Conservation (phyloP, 2,329 filamentous ascomycete species). For the Cladophialophora exuberans region DNA sequence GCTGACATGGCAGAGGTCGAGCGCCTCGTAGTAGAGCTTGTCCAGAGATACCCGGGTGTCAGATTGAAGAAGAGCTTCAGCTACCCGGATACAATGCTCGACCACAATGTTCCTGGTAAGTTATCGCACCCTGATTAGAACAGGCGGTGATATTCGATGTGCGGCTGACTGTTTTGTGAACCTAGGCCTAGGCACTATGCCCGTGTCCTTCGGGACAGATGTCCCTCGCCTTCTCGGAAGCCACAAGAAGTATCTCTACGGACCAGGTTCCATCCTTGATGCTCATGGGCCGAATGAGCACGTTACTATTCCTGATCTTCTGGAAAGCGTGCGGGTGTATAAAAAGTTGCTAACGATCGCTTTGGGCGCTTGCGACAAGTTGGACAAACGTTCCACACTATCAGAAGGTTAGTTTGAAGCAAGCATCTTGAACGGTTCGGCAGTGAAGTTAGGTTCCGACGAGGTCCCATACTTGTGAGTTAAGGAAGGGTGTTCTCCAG, state of each 20-base stretch:
- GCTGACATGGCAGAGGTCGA: constrained; percentile 42
- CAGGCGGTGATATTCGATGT: too few relatives aligned
- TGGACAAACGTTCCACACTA: too few relatives aligned
- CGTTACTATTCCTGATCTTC: constrained; percentile 41
- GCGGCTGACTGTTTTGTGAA: too few relatives aligned
- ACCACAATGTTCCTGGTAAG: constrained; percentile 45
- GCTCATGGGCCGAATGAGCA: constrained; percentile 46
- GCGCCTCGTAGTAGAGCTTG: constrained; percentile 38
- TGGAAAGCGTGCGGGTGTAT: constrained; percentile 44
- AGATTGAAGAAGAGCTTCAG: constrained; percentile 42
- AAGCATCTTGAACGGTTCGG: too few relatives aligned
- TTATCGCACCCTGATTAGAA: too few relatives aligned
- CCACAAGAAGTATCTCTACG: constrained; percentile 45
- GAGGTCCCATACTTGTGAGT: too few relatives aligned
- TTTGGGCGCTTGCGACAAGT: too few relatives aligned
- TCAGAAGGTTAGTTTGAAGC: too few relatives aligned
- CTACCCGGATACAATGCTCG: constrained; percentile 44
- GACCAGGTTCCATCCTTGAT: constrained; percentile 44
- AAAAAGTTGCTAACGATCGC: too few relatives aligned
- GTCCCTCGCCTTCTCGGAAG: constrained; percentile 41
- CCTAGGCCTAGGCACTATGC: constrained; percentile 31
- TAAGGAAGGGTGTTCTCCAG: too few relatives aligned
- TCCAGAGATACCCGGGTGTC: constrained; percentile 40
- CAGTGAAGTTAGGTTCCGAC: too few relatives aligned
- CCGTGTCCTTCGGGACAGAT: constrained; percentile 47